Evolutionary conservation across 768 basidiomycete species (phyloP).

Genomic region (Lentinula detonsa): DNA sequence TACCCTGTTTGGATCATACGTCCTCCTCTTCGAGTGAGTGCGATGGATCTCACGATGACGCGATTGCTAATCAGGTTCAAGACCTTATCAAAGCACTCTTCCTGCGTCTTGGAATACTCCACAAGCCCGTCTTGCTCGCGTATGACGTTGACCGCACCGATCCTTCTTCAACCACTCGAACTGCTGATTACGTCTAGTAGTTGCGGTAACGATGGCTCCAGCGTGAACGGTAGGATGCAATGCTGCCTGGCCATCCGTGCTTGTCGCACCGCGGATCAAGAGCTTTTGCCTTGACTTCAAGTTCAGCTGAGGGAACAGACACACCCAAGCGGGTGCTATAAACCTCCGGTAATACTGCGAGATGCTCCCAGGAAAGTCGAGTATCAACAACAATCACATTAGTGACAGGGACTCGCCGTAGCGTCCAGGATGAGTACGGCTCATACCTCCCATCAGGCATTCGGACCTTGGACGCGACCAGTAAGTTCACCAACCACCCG

Average conservation of each 20-base stretch:
- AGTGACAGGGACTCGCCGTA: not conserved
- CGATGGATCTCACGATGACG: slow-evolving; percentile 13
- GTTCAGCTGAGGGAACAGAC: slow-evolving; percentile 13
- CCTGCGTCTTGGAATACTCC: not conserved
- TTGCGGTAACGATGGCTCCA: slow-evolving; percentile 15
- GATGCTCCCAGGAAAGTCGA: slow-evolving; percentile 12
- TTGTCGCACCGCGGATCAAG: slow-evolving; percentile 15
- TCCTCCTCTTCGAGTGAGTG: slow-evolving; percentile 11
- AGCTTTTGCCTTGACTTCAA: slow-evolving; percentile 11
- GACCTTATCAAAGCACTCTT: slow-evolving; percentile 12
- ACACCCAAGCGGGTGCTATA: slow-evolving; percentile 17
- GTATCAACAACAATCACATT: not conserved
- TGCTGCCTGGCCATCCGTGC: slow-evolving; percentile 13
- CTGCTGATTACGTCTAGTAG: slow-evolving; percentile 10
- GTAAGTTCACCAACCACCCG: not conserved
- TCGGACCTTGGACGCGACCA: slow-evolving; percentile 13
- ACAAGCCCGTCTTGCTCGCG: slow-evolving; percentile 8
- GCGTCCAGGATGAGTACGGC: slow-evolving; percentile 13
- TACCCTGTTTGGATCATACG: slow-evolving; percentile 11
- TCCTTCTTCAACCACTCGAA: slow-evolving; percentile 8
- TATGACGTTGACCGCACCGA: slow-evolving; percentile 11
- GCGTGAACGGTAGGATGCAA: slow-evolving; percentile 12
- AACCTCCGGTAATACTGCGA: slow-evolving; percentile 16
- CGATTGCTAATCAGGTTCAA: slow-evolving; percentile 17
- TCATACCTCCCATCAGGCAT: slow-evolving; percentile 16